phyloP scores from a whole-genome alignment of 768 basidiomycete genomes.

The Royoungia palumana region DNA sequence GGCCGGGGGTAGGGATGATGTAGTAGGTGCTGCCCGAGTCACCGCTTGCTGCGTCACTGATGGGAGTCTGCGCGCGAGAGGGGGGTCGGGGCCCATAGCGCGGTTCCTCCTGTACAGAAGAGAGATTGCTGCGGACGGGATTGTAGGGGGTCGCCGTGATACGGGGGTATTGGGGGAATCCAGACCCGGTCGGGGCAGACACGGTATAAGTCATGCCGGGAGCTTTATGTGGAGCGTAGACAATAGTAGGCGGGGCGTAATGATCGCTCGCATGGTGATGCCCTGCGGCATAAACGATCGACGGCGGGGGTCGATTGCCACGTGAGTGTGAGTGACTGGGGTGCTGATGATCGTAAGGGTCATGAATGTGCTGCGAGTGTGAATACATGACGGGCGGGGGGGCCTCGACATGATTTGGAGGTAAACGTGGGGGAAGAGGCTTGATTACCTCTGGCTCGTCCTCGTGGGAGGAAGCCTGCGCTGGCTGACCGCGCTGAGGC shows the following conservation, averaged over 20 bases:
- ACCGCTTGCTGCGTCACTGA: constrained; percentile 41
- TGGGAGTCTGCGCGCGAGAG: constrained; percentile 36
- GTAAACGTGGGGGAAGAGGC: constrained; percentile 32
- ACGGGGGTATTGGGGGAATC: constrained; percentile 39
- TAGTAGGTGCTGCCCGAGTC: constrained; percentile 74
- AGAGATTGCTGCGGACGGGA: constrained; percentile 35
- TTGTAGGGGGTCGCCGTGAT: constrained; percentile 42
- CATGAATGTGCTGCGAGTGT: constrained; percentile 40
- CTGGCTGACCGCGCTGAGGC: constrained; percentile 24
- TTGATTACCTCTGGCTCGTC: constrained; percentile 33
- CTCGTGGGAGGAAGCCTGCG: constrained; percentile 15
- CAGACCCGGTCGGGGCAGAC: constrained; percentile 49
- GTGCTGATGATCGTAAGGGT: constrained; percentile 30
- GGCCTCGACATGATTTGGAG: constrained; percentile 18
- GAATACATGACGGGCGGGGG: constrained; percentile 34
- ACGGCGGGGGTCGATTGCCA: constrained; percentile 44
- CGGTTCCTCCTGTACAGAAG: constrained; percentile 39
- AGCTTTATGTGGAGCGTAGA: constrained; percentile 50
- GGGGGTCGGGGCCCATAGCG: constrained; percentile 29
- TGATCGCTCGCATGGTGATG: constrained; percentile 42
- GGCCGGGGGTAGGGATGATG: constrained; percentile 65
- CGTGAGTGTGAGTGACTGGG: constrained; percentile 37
- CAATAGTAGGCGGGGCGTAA: constrained; percentile 60
- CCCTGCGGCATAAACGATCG: constrained; percentile 58
- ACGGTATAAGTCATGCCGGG: constrained; percentile 69